Base-by-base conservation (phyloP, 208 protist genomes). In the Phytomonas sp. region DNA sequence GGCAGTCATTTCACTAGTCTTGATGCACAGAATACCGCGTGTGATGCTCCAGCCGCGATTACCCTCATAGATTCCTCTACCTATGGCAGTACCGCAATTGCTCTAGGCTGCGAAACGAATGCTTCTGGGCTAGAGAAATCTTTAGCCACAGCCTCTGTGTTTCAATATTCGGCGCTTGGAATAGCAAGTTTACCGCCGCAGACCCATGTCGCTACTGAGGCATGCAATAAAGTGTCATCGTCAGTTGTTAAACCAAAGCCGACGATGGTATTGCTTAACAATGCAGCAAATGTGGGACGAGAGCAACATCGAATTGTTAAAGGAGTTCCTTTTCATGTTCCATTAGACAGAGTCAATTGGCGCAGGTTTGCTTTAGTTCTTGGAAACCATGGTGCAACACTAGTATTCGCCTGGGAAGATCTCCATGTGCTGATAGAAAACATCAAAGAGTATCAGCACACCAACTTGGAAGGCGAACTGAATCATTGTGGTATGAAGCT, bases 51-150 rank as follows among this genome's bases (percentile, higher is more conserved):
- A 12, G 79, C 79, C 29, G 70, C 76, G 11, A 67, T 93, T 62
- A 78, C 79, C 0, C 70, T 94, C 29, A 85, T 80, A 10, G 89
- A 94, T 72, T 83, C 78, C 37, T 92, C 86, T 40, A 91, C 82
- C 30, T 92, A 94, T 60, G 89, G 89, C 33, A 88, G 79, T 7
- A 36, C 73, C 45, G 73, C 89, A 0, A 67, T 65, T 10, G 69
- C 82, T 29, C 76, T 67, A 36, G 77, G 60, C 12, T 60, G 29
- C 16, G 56, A 49, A 29, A 14, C 52, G 34, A 60, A 60, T 14
- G 32, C 11, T 26, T 34, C 40, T 10, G 67, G 61, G 29, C 14
- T 49, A 49, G 19, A 16, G 12, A 19, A 10, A 12, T 16, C 40
- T 49, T 19, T 49, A 49, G 40, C 40, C 40, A 49, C 40, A 23